A percentile compares a stretch with the other conserved stretches of the same genome.
These are phyloP conservation scores for Starmerella roubikii DNA, from an alignment of 805 yeast species.

Conservation along the genomic window DNA sequence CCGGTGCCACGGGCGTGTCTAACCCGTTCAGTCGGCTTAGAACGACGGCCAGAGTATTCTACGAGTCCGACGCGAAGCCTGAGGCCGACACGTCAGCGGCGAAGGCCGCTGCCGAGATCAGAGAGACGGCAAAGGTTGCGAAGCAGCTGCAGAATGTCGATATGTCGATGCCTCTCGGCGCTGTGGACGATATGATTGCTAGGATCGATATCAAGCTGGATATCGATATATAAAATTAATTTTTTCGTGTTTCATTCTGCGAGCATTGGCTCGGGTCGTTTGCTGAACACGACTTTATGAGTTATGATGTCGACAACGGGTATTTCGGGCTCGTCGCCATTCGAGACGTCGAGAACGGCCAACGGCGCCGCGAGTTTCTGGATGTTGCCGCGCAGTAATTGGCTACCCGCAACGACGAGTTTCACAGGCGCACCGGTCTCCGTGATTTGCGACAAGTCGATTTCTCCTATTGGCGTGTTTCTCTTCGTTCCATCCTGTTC, in stretches of 20 bases:
- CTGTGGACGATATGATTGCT: constrained; percentile 30
- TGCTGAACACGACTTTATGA: constrained; percentile 14
- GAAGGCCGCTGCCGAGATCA: constrained; percentile 5
- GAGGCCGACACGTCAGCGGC: constrained; percentile 7
- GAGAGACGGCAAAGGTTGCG: constrained; percentile 1
- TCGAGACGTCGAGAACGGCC: constrained; percentile 15
- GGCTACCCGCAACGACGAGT: constrained; percentile 15
- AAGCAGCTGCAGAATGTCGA: constrained; percentile 4
- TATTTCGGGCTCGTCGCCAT: constrained; percentile 2
- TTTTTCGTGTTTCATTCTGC: background rate
- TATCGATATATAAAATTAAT: constrained; percentile 23
- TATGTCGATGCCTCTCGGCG: constrained; percentile 14
- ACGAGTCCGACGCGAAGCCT: constrained; percentile 30
- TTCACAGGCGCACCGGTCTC: constrained; percentile 13
- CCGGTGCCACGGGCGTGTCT: constrained; percentile 25
- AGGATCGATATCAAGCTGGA: constrained; percentile 27
- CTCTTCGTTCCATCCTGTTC: background rate
- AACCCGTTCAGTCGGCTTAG: constrained; percentile 84
- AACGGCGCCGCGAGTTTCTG: constrained; percentile 17
- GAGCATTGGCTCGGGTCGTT: constrained; percentile 19
- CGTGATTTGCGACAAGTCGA: constrained; percentile 12
- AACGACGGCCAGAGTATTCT: constrained; percentile 76
- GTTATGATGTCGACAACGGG: constrained; percentile 14
- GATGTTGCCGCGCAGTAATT: constrained; percentile 15
- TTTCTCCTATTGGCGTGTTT: constrained; percentile 7